A percentile compares a stretch with the other conserved stretches of the same genome.
phyloP scores from a whole-genome alignment of 1,139 yeast genomes.

The Candida sanyaensis region DNA sequence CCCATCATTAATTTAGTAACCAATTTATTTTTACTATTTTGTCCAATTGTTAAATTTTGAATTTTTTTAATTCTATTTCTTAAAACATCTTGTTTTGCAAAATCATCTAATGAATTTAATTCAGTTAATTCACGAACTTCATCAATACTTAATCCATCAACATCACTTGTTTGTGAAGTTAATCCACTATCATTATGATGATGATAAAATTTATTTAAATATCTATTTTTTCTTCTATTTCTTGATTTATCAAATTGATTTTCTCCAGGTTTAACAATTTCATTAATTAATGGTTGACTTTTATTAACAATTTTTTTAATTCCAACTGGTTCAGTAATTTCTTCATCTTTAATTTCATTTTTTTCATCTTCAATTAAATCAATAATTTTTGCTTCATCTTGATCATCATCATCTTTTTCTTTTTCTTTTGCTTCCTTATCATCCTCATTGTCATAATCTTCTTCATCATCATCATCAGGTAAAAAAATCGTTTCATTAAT shows the following conservation, averaged over 20 bases:
- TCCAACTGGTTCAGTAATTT: constrained; percentile 55
- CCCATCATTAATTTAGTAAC: constrained; percentile 82
- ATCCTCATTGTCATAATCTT: constrained; percentile 27
- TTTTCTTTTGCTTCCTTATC: constrained; percentile 29
- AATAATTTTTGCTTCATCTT: too few species aligned
- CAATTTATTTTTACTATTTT: constrained; percentile 57
- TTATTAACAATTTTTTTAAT: constrained; percentile 51
- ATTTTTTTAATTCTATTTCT: constrained; percentile 61
- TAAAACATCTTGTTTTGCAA: constrained; percentile 49
- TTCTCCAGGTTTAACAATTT: constrained; percentile 48
- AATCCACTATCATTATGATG: constrained; percentile 22
- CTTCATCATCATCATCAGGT: constrained; percentile 49
- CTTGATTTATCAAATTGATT: not conserved
- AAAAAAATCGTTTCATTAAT: constrained; percentile 50
- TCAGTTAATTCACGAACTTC: constrained; percentile 41
- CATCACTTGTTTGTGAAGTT: constrained; percentile 28
- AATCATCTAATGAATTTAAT: constrained; percentile 46
- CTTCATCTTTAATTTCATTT: too few species aligned
- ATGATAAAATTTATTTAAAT: not conserved
- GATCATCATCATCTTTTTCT: constrained; percentile 6
- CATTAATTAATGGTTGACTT: constrained; percentile 51
- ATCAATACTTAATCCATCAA: constrained; percentile 41
- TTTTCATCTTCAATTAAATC: too few species aligned
- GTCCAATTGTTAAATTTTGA: constrained; percentile 47
- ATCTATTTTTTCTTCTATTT: constrained; percentile 12